phyloP scores from a whole-genome alignment of 164 flowering plant genomes.

The Aristolochia contorta region DNA sequence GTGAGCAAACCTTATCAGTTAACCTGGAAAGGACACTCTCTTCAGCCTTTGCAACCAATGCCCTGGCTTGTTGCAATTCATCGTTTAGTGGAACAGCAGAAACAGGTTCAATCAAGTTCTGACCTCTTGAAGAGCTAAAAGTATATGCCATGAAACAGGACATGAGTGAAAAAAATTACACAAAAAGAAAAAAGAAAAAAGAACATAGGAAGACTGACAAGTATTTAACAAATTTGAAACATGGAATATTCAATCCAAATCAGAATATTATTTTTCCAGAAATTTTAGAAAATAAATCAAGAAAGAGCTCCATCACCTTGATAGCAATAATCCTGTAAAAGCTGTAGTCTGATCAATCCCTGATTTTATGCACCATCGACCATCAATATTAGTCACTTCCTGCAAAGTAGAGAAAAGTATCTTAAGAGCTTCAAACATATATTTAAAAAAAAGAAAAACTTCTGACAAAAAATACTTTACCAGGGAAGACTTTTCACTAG shows the following conservation, averaged over 20 bases:
- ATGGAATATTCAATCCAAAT: not conserved
- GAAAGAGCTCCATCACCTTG: conserved; percentile 43
- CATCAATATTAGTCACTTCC: conserved; percentile 70
- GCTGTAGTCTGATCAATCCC: conserved; percentile 28
- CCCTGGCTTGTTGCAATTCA: conserved; percentile 79
- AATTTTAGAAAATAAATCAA: not conserved
- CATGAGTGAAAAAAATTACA: not conserved
- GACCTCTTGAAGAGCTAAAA: conserved; percentile 68
- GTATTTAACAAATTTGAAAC: not conserved
- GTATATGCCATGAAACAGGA: conserved; percentile 16
- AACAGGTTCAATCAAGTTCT: conserved; percentile 73
- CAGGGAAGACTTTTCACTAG: conserved; percentile 34
- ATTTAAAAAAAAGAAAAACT: not conserved
- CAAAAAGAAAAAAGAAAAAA: not conserved
- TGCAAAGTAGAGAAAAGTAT: conserved; percentile 12
- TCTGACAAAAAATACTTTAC: conserved; percentile 22
- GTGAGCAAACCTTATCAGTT: conserved; percentile 55
- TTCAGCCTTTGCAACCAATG: conserved; percentile 62
- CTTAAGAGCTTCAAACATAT: conserved; percentile 5
- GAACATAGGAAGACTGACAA: not conserved
- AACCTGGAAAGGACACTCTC: conserved; percentile 61
- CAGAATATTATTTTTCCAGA: not conserved
- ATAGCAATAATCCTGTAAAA: conserved; percentile 59
- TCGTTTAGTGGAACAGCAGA: conserved; percentile 81
- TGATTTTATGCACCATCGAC: conserved; percentile 75